Conservation (phyloP, 2,329 filamentous ascomycete genomes). For the Pseudovirgaria hyperparasitica region DNA sequence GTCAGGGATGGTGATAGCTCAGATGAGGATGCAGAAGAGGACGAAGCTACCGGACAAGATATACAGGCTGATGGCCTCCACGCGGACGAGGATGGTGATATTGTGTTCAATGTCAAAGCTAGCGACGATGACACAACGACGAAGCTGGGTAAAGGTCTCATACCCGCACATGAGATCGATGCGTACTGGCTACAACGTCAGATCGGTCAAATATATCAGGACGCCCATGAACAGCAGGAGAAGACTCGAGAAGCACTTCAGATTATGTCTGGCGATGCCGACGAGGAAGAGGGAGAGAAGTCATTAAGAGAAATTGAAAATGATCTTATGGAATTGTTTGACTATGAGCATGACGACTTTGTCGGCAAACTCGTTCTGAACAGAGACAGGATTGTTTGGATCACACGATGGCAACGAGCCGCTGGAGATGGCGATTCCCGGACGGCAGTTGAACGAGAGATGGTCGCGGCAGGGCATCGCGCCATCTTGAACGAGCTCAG, state of each 20-base stretch:
- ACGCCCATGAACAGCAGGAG: conserved; percentile 85
- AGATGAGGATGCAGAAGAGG: conserved; percentile 28
- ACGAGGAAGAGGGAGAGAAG: conserved; percentile 70
- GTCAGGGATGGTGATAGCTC: conserved; percentile 42
- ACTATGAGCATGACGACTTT: conserved; percentile 89
- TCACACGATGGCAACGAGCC: conserved; percentile 72
- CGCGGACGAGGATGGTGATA: conserved; percentile 66
- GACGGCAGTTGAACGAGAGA: conserved; percentile 72
- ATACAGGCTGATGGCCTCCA: conserved; percentile 37
- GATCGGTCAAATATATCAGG: conserved; percentile 75
- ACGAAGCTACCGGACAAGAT: conserved; percentile 15
- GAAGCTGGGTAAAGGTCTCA: conserved; percentile 39
- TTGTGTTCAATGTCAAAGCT: conserved; percentile 52
- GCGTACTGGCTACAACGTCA: conserved; percentile 95
- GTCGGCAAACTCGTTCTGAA: conserved; percentile 87
- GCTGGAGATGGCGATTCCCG: conserved; percentile 65
- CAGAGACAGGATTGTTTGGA: conserved; percentile 89
- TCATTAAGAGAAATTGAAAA: conserved; percentile 90
- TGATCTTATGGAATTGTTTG: conserved; percentile 94
- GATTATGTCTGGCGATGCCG: conserved; percentile 65
- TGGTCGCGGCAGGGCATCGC: conserved; percentile 76
- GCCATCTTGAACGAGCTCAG: conserved; percentile 79
- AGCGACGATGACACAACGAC: conserved; percentile 25
- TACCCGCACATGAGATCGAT: conserved; percentile 83
- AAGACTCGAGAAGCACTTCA: conserved; percentile 78